phyloP scores from a whole-genome alignment of 2,329 filamentous ascomycete genomes.

The Cordyceps militaris region DNA sequence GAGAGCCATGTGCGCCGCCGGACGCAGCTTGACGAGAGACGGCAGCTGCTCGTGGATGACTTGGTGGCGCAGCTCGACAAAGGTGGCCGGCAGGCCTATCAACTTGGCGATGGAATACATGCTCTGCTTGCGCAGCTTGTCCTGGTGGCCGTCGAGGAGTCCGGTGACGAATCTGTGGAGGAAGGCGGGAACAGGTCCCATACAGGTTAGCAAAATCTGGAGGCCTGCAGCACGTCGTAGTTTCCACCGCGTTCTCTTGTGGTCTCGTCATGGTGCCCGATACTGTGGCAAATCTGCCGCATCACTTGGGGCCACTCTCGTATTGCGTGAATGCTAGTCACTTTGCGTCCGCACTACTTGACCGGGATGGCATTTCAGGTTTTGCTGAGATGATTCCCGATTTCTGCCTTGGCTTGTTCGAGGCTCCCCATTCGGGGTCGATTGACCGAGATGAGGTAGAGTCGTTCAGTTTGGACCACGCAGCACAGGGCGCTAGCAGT shows the following conservation, averaged over 20 bases:
- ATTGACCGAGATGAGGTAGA: not conserved
- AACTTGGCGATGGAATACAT: constrained; percentile 67
- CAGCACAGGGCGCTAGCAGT: not conserved
- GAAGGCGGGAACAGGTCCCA: not conserved
- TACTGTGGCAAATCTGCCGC: not conserved
- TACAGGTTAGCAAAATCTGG: constrained; percentile 7
- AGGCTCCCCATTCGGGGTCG: not conserved
- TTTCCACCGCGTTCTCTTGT: not conserved
- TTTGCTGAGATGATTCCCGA: not conserved
- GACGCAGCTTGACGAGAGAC: constrained; percentile 63
- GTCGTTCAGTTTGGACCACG: not conserved
- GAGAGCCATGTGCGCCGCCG: constrained; percentile 62
- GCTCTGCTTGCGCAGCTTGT: constrained; percentile 58
- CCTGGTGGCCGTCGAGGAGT: constrained; percentile 66
- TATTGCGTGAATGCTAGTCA: not conserved
- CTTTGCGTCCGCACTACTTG: not conserved
- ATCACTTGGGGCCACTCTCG: not conserved
- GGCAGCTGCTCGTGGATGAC: constrained; percentile 86
- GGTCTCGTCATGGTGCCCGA: not conserved
- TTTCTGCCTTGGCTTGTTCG: not conserved
- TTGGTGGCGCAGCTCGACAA: constrained; percentile 85
- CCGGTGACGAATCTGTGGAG: constrained; percentile 68
- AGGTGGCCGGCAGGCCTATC: constrained; percentile 64
- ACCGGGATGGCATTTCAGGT: not conserved
- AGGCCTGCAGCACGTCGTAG: not conserved